Evolutionary conservation across 2,329 filamentous ascomycete species (phyloP).

Genomic region (Colletotrichum sp.): DNA sequence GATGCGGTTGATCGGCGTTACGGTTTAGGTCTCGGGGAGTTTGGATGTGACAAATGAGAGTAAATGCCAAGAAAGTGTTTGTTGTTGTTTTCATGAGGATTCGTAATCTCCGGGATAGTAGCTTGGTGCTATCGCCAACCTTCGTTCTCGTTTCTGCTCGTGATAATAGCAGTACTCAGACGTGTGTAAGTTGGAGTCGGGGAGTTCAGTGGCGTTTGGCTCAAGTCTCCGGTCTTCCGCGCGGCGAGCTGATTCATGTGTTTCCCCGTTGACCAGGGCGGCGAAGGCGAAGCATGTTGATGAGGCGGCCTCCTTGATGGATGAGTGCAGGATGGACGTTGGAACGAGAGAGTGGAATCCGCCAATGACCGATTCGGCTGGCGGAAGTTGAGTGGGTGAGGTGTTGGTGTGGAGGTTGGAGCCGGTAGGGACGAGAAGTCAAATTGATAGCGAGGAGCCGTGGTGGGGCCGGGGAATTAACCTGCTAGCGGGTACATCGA

Average conservation of each 20-base stretch:
- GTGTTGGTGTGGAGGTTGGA: background rate
- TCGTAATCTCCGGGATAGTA: background rate
- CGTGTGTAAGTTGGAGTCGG: background rate
- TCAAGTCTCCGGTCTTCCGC: background rate
- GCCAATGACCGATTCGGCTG: background rate
- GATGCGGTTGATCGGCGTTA: background rate
- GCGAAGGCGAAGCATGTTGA: background rate
- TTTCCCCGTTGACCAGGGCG: background rate
- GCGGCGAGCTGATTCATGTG: constrained; percentile 5
- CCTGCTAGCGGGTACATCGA: background rate
- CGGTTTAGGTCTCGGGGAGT: background rate
- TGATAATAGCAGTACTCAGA: background rate
- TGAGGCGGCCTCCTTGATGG: background rate
- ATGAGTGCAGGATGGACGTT: background rate
- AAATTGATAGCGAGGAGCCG: background rate
- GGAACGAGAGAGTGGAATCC: background rate
- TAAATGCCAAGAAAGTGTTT: background rate
- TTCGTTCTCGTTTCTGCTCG: background rate
- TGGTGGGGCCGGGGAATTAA: background rate
- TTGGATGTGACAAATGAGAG: background rate
- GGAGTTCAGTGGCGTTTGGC: background rate
- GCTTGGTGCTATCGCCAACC: background rate
- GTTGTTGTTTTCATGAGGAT: background rate
- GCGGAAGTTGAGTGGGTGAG: background rate
- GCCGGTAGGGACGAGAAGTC: background rate